Evolutionary conservation across 2,329 filamentous ascomycete genomes (phyloP).

Genomic region (Tolypocladium paradoxum): DNA sequence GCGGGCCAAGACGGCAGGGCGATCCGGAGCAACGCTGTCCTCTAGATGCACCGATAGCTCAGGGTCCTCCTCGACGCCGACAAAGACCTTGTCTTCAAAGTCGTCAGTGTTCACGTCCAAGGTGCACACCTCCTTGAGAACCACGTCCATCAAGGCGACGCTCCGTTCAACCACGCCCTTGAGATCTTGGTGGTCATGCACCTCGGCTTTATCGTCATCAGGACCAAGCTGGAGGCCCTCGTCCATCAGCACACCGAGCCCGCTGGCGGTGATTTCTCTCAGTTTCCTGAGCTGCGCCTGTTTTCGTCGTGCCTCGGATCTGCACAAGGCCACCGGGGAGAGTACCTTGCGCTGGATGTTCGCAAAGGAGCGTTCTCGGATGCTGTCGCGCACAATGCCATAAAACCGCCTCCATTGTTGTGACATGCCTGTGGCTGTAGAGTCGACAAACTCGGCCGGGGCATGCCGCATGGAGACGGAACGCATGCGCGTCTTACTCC

Average conservation of each 20-base stretch:
- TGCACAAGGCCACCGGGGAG: conserved; percentile 65
- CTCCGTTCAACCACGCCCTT: conserved; percentile 71
- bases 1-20: conserved; percentile 50
- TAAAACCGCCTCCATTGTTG: conserved; percentile 64
- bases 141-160: conserved; percentile 75
- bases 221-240: conserved; percentile 65
- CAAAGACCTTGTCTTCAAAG: conserved; percentile 56
- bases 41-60: conserved; percentile 43
- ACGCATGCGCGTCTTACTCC: conserved; percentile 40
- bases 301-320: conserved; percentile 66
- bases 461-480: conserved; percentile 17
- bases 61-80: conserved; percentile 49
- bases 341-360: conserved; percentile 63
- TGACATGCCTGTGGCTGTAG: conserved; percentile 28
- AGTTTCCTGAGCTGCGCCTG: conserved; percentile 60
- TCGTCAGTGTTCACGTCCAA: conserved; percentile 51
- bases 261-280: conserved; percentile 72
- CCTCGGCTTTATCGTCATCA: conserved; percentile 45
- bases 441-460: conserved; percentile 21
- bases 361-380: conserved; percentile 59
- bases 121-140: conserved; percentile 60
- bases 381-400: conserved; percentile 62
- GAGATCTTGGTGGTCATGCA: conserved; percentile 39
- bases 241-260: conserved; percentile 76
- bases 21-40: conserved; percentile 31